These are phyloP conservation scores for Apium graveolens DNA, from an alignment of 129 eudicot genomes.

Conservation along the genomic window DNA sequence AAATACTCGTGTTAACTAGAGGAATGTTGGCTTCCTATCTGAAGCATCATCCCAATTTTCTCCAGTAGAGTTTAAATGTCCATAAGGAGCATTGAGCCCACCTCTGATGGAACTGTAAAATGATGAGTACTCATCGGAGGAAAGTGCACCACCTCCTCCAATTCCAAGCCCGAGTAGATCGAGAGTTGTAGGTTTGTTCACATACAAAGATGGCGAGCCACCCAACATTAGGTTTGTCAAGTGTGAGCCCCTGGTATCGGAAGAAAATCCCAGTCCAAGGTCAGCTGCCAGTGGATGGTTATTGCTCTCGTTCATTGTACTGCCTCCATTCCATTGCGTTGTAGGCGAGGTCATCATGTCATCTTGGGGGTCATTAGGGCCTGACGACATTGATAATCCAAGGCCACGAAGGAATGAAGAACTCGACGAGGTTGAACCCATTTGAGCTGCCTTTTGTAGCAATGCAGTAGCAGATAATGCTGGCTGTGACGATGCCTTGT, in stretches of 20 bases:
- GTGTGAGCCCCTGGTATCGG: slow-evolving; percentile 19
- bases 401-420: slow-evolving; percentile 69
- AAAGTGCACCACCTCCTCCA: slow-evolving; percentile 31
- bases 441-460: slow-evolving; percentile 82
- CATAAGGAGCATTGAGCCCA: slow-evolving; percentile 28
- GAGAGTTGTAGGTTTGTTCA: slow-evolving; percentile 53
- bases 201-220: slow-evolving; percentile 25
- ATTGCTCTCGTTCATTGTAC: slow-evolving; percentile 28
- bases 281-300: slow-evolving; percentile 17
- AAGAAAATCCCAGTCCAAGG: slow-evolving; percentile 34
- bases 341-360: slow-evolving; percentile 11
- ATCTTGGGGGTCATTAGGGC: slow-evolving; percentile 20
- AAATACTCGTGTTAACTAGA: slow-evolving; percentile 22
- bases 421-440: slow-evolving; percentile 59
- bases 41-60: slow-evolving; percentile 50
- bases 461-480: slow-evolving; percentile 81
- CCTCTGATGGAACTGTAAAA: slow-evolving; percentile 45
- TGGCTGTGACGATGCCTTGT: slow-evolving; percentile 36
- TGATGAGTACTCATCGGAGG: slow-evolving; percentile 41
- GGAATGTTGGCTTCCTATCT: slow-evolving; percentile 53
- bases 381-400: slow-evolving; percentile 35
- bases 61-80: slow-evolving; percentile 15
- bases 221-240: slow-evolving; percentile 29
- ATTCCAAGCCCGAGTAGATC: slow-evolving; percentile 77
- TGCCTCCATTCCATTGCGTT: slow-evolving; percentile 23